A percentile compares a stretch with the other conserved stretches of the same genome.
Conservation (phyloP, 305 asterid species). For the Fraxinus velutina region DNA sequence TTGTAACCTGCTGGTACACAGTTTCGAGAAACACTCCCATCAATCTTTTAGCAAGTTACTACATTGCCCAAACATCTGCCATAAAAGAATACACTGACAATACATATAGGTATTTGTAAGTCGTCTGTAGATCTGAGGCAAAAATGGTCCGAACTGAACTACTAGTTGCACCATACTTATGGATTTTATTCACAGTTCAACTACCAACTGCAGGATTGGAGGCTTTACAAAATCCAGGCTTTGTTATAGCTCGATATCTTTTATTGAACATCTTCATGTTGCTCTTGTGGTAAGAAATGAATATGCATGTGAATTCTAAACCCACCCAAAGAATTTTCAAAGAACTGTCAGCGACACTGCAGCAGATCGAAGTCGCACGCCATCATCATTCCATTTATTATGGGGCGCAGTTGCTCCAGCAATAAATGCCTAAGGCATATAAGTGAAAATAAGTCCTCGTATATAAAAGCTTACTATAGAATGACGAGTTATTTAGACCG, state of each 20-base stretch:
- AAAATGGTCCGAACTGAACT: neutral
- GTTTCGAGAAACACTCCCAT: neutral
- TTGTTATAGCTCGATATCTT: neutral
- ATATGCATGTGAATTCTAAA: neutral
- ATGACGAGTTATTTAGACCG: neutral
- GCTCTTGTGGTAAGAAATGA: neutral
- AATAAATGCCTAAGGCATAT: slow-evolving; percentile 48
- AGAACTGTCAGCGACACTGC: slow-evolving; percentile 73
- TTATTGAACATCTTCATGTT: neutral
- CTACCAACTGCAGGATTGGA: neutral
- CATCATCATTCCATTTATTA: slow-evolving; percentile 67
- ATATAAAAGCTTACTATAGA: neutral
- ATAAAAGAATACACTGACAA: neutral
- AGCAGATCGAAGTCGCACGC: slow-evolving; percentile 84
- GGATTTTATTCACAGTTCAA: neutral
- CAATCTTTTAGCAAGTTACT: neutral
- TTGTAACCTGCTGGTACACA: neutral
- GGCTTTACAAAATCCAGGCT: neutral
- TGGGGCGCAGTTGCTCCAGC: slow-evolving; percentile 90
- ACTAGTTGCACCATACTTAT: neutral
- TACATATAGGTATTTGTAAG: neutral
- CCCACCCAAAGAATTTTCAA: neutral
- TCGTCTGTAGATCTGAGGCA: neutral
- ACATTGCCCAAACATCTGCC: neutral
- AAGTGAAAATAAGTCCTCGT: slow-evolving; percentile 1